A percentile compares a stretch with the other conserved stretches of the same genome.
phyloP scores from a whole-genome alignment of 2,329 filamentous ascomycete genomes.

The Calonectria hawksworthii region DNA sequence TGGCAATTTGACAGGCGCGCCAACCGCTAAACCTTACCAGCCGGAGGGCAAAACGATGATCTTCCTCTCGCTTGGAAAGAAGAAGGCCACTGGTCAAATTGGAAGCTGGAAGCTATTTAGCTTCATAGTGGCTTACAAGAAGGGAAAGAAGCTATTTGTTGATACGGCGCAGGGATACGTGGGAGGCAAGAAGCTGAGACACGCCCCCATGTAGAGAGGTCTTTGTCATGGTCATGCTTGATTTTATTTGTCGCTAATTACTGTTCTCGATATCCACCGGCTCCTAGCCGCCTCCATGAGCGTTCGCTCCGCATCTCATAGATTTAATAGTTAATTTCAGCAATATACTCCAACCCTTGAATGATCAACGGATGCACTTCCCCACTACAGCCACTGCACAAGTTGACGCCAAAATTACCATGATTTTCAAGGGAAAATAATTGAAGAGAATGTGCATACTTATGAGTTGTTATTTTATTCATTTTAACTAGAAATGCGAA shows the following conservation, averaged over 20 bases:
- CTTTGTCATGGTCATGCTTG: background rate
- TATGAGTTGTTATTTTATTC: no score
- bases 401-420: no score
- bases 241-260: background rate
- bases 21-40: slow-evolving; percentile 30
- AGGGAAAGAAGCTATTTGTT: slow-evolving; percentile 51
- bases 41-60: slow-evolving; percentile 45
- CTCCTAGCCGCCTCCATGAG: background rate
- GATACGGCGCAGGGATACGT: slow-evolving; percentile 49
- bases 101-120: slow-evolving; percentile 51
- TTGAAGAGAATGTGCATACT: no score
- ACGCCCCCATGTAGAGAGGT: slow-evolving; percentile 44
- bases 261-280: background rate
- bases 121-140: slow-evolving; percentile 50
- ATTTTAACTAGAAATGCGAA: no score
- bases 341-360: background rate
- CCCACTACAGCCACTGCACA: no score
- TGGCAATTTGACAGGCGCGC: slow-evolving; percentile 36
- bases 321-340: background rate
- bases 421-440: no score
- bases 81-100: slow-evolving; percentile 50
- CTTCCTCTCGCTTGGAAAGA: slow-evolving; percentile 47
- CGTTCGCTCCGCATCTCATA: background rate
- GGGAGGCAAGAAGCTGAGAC: slow-evolving; percentile 45
- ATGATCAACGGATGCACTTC: no score